Evolutionary conservation across 768 basidiomycete genomes (phyloP).

Genomic region (Russula griseocarnosa): DNA sequence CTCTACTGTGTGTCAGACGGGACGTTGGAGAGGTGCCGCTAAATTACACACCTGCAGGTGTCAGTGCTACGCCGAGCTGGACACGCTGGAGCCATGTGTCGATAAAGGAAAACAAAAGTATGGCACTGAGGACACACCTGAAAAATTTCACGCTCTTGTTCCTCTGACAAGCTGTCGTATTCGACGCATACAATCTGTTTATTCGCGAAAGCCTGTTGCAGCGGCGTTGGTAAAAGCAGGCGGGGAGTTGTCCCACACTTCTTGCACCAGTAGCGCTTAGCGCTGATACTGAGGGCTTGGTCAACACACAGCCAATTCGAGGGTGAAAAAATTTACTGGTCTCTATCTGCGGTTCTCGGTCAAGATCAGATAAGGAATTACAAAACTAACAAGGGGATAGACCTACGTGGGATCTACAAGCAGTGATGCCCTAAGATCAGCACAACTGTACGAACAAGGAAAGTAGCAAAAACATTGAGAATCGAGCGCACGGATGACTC

Average conservation of each 20-base stretch:
- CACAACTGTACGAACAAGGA: background rate
- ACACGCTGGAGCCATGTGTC: slow-evolving; percentile 48
- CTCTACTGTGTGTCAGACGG: slow-evolving; percentile 39
- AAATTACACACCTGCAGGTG: slow-evolving; percentile 51
- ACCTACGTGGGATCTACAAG: slow-evolving; percentile 54
- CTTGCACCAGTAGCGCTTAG: slow-evolving; percentile 26
- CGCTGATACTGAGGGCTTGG: slow-evolving; percentile 43
- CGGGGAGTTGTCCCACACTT: slow-evolving; percentile 43
- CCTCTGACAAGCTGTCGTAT: slow-evolving; percentile 46
- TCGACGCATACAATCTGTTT: slow-evolving; percentile 79
- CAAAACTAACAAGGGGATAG: background rate
- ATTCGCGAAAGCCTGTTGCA: slow-evolving; percentile 58
- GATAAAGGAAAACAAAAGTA: background rate
- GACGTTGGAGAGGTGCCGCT: background rate
- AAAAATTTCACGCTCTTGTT: slow-evolving; percentile 68
- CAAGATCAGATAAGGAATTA: background rate
- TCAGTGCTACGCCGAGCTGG: slow-evolving; percentile 73
- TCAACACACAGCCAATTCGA: background rate
- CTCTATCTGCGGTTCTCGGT: slow-evolving; percentile 36
- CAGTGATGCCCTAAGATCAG: background rate
- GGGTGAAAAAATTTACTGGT: slow-evolving; percentile 40
- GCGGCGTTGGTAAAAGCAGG: slow-evolving; percentile 32
- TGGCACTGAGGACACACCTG: slow-evolving; percentile 45
- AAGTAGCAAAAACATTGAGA: background rate
- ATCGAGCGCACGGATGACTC: slow-evolving; percentile 1